Conservation (phyloP, 176 grass and related monocot species). For the Carex parvula region DNA sequence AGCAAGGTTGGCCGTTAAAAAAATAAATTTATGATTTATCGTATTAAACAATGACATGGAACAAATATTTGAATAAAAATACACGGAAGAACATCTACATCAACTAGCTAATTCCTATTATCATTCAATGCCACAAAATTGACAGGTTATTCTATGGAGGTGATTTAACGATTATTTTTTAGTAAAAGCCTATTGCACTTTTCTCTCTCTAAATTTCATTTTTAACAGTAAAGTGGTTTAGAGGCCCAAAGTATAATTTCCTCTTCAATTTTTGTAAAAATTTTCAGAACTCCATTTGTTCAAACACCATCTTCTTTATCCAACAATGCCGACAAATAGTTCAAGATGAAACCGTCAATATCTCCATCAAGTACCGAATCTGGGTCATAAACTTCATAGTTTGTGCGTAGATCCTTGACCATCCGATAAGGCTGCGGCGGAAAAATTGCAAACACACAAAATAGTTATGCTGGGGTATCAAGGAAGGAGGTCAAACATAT, state of each 20-base stretch:
- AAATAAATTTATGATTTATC: background rate
- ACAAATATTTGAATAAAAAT: background rate
- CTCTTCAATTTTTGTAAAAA: background rate
- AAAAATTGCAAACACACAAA: background rate
- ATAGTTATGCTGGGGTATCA: background rate
- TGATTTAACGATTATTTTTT: background rate
- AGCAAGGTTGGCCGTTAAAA: background rate
- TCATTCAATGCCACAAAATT: background rate
- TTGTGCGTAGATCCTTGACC: conserved; percentile 96
- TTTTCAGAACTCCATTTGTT: conserved; percentile 15
- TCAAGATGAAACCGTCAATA: conserved; percentile 83
- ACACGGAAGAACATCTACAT: background rate
- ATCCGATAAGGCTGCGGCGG: conserved; percentile 75
- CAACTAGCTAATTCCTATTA: background rate
- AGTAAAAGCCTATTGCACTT: background rate
- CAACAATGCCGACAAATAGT: conserved; percentile 58
- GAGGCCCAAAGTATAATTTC: background rate
- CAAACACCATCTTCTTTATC: conserved; percentile 51
- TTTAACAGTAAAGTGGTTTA: background rate
- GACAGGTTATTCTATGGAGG: background rate
- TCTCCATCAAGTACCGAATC: conserved; percentile 82
- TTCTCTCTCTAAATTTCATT: background rate
- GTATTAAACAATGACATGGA: background rate
- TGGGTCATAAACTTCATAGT: conserved; percentile 87
- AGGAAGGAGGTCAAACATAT: background rate